These are phyloP conservation scores for Hypoxylon sp. DNA, from an alignment of 2,329 filamentous ascomycete species.

Conservation along the genomic window DNA sequence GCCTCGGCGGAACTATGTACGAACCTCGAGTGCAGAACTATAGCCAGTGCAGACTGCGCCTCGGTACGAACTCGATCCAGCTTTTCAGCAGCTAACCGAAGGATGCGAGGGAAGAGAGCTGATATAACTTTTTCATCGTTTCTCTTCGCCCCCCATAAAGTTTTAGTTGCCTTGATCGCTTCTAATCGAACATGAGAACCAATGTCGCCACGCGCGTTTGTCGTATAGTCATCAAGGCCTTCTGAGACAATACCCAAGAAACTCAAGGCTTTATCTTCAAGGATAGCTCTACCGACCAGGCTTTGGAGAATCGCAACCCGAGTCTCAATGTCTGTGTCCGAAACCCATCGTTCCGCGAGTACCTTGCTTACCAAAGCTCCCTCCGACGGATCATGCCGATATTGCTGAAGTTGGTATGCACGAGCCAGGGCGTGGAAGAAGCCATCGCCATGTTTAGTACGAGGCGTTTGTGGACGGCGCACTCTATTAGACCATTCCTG, in stretches of 20 bases:
- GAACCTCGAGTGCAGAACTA: slow-evolving; percentile 64
- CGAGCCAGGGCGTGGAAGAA: slow-evolving; percentile 69
- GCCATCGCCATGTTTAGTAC: slow-evolving; percentile 61
- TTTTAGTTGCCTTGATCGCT: slow-evolving; percentile 81
- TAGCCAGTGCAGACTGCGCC: slow-evolving; percentile 69
- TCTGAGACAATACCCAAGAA: slow-evolving; percentile 66
- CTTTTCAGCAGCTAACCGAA: slow-evolving; percentile 87
- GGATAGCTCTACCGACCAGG: slow-evolving; percentile 63
- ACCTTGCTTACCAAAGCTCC: slow-evolving; percentile 57
- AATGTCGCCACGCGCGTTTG: slow-evolving; percentile 88
- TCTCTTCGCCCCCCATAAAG: slow-evolving; percentile 63
- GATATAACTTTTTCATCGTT: slow-evolving; percentile 51
- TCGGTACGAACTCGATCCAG: slow-evolving; percentile 85
- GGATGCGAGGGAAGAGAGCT: slow-evolving; percentile 64
- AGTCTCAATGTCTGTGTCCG: slow-evolving; percentile 66
- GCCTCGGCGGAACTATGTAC: slow-evolving; percentile 43
- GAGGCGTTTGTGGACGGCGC: slow-evolving; percentile 52
- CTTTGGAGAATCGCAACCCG: slow-evolving; percentile 70
- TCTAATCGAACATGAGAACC: slow-evolving; percentile 88
- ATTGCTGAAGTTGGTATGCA: slow-evolving; percentile 61
- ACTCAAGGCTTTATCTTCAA: slow-evolving; percentile 58
- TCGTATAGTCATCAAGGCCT: slow-evolving; percentile 90
- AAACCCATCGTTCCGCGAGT: slow-evolving; percentile 67
- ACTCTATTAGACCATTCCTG: slow-evolving; percentile 64
- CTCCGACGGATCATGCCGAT: slow-evolving; percentile 47